A percentile compares a stretch with the other conserved stretches of the same genome.
Conservation (phyloP, 805 yeast genomes). For the Pichia membranifaciens region DNA sequence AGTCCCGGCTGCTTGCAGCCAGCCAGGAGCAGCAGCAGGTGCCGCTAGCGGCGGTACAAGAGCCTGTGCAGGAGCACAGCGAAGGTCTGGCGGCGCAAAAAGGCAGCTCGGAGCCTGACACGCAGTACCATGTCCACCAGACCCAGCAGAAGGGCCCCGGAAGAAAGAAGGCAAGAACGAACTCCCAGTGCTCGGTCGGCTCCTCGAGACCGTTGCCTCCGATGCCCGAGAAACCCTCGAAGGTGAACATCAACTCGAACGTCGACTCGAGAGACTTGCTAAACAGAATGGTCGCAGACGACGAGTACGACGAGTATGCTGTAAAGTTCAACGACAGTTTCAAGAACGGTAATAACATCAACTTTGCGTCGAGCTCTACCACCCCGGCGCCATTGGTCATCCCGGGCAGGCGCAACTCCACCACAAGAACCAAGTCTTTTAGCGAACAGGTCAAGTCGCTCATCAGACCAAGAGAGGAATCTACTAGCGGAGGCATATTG, state of each 20-base stretch:
- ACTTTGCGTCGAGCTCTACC: slow-evolving; percentile 12
- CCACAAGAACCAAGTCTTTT: slow-evolving; percentile 34
- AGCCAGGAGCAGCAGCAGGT: background rate
- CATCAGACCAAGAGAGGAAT: slow-evolving; percentile 31
- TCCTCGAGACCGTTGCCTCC: background rate
- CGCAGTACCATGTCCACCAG: too few species aligned
- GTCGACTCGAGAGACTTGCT: slow-evolving; percentile 27
- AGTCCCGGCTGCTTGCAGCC: slow-evolving; percentile 15
- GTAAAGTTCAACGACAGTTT: slow-evolving; percentile 22
- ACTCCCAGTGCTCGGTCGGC: slow-evolving; percentile 6
- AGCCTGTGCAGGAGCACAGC: background rate
- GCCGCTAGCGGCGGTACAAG: background rate
- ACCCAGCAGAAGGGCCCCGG: too few species aligned
- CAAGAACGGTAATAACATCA: slow-evolving; percentile 6
- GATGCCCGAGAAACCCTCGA: slow-evolving; percentile 5
- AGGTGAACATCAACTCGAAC: slow-evolving; percentile 8
- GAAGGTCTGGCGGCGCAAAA: too few species aligned
- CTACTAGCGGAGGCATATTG: slow-evolving; percentile 28
- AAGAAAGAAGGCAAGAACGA: slow-evolving; percentile 1
- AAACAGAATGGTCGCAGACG: slow-evolving; percentile 25
- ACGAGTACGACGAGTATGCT: slow-evolving; percentile 26
- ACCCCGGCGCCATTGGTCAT: slow-evolving; percentile 13
- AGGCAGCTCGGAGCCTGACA: too few species aligned
- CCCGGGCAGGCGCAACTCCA: slow-evolving; percentile 7
- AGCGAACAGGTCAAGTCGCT: slow-evolving; percentile 38